A percentile compares a stretch with the other conserved stretches of the same genome.
Evolutionary conservation across 257 asterid genomes (phyloP).

Genomic region (Capsicum pubescens): DNA sequence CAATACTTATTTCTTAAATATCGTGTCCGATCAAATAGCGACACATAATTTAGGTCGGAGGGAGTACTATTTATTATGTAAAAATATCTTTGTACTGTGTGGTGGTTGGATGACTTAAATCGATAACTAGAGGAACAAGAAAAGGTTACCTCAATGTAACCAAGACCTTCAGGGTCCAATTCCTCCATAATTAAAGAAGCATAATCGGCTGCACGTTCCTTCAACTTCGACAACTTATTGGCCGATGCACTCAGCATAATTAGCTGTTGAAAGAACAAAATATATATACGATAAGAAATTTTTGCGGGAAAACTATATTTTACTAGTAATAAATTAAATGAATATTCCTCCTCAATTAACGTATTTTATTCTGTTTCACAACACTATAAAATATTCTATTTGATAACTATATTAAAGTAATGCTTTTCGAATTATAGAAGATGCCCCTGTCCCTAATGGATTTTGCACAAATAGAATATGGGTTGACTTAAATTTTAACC

Average conservation of each 20-base stretch:
- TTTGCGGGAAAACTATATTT: background rate
- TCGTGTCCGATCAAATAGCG: too few species aligned
- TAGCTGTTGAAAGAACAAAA: constrained; percentile 54
- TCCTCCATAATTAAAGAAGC: constrained; percentile 92
- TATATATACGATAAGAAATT: constrained; percentile 1
- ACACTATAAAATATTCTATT: background rate
- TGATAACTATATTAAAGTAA: constrained; percentile 9
- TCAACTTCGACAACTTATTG: constrained; percentile 80
- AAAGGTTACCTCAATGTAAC: constrained; percentile 81
- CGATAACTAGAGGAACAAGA: background rate
- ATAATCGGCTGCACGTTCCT: constrained; percentile 86
- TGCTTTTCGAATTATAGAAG: constrained; percentile 9
- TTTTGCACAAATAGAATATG: constrained; percentile 35
- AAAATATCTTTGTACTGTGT: background rate
- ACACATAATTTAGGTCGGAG: too few species aligned
- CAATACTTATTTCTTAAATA: too few species aligned
- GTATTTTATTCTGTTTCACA: background rate
- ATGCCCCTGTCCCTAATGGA: background rate
- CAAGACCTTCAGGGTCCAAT: constrained; percentile 80
- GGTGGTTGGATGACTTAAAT: background rate
- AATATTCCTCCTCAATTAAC: constrained; percentile 8
- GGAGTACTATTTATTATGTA: background rate
- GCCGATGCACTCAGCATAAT: constrained; percentile 93
- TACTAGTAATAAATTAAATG: background rate
- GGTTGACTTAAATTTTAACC: constrained; percentile 42